These are phyloP conservation scores for Trichosanthes cucumerina DNA, from an alignment of 306 rosid genomes.

Conservation along the genomic window DNA sequence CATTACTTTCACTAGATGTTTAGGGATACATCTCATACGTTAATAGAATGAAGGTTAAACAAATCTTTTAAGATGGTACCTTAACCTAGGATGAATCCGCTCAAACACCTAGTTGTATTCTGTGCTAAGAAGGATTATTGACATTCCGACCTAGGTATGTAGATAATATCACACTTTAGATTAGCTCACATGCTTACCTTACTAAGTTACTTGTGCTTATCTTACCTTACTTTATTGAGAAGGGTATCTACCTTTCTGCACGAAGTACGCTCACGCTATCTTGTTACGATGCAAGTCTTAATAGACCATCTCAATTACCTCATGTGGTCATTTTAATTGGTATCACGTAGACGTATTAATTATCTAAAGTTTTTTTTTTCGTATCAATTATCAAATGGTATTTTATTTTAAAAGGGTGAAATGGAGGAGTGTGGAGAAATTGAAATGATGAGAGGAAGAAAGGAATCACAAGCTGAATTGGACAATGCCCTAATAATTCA, in stretches of 20 bases:
- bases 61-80: not conserved
- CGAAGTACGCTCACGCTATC: no score
- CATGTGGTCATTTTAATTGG: not conserved
- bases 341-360: not conserved
- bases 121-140: not conserved
- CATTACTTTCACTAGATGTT: not conserved
- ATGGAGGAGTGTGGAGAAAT: not conserved
- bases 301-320: not conserved
- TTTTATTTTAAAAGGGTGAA: not conserved
- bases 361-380: not conserved
- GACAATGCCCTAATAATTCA: not conserved
- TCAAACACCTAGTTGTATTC: not conserved
- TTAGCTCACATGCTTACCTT: not conserved
- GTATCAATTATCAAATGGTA: not conserved
- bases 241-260: no score
- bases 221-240: no score
- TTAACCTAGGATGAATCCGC: not conserved
- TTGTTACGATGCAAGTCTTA: not conserved
- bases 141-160: not conserved
- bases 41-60: not conserved
- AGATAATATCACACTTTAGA: not conserved
- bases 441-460: not conserved
- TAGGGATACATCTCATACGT: not conserved
- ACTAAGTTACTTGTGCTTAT: not conserved
- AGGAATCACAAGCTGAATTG: not conserved